Evolutionary conservation across 202 grass and related monocot genomes (phyloP).

Genomic region (Schoenoplectus triqueter): DNA sequence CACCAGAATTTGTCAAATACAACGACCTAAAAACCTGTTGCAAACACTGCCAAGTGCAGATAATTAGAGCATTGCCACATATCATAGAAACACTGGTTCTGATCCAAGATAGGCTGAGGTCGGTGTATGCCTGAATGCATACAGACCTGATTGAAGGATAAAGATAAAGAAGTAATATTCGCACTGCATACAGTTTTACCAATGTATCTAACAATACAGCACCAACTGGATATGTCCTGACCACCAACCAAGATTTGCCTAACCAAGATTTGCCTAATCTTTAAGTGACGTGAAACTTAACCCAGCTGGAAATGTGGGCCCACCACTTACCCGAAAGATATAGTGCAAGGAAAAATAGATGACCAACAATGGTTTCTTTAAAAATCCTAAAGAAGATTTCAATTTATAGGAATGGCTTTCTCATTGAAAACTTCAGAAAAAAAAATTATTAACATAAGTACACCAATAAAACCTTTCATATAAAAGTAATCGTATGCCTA

Average conservation of each 20-base stretch:
- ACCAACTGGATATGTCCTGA: not conserved
- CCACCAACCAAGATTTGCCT: not conserved
- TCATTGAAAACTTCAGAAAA: not conserved
- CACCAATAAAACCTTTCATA: not conserved
- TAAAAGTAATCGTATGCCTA: not conserved
- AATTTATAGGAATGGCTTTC: conserved; percentile 1
- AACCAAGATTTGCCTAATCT: not conserved
- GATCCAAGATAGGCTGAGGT: not conserved
- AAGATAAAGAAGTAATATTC: not conserved
- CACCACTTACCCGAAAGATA: not conserved
- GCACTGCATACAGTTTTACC: not conserved
- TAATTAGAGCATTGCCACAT: not conserved
- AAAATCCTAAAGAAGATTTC: not conserved
- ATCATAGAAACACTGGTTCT: not conserved
- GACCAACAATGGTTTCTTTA: not conserved
- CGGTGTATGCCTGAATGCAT: not conserved
- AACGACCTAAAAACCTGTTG: not conserved
- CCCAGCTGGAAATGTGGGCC: not conserved
- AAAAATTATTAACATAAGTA: not conserved
- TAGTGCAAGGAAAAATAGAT: not conserved
- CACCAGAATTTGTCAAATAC: not conserved
- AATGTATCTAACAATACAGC: not conserved
- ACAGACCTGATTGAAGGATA: not conserved
- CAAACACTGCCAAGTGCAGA: not conserved
- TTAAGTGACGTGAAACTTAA: not conserved